phyloP scores from a whole-genome alignment of 352 stramenopile genomes.

The Pythium phragmitis region DNA sequence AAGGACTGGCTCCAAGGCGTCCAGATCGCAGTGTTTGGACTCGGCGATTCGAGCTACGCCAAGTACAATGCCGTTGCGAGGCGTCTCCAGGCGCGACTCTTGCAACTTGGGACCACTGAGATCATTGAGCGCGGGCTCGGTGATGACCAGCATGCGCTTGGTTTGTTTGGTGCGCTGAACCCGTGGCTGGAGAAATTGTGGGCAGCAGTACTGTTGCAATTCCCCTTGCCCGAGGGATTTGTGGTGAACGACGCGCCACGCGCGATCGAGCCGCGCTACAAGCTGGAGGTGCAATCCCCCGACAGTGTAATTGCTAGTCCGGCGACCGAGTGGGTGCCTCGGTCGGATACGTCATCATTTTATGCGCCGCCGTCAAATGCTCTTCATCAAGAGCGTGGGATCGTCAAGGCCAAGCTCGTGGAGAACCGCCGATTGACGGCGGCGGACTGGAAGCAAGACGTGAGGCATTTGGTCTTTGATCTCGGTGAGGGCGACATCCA shows the following conservation, averaged over 20 bases:
- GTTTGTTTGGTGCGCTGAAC: conserved; percentile 84
- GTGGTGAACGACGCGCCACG: conserved; percentile 66
- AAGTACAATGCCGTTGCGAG: conserved; percentile 92
- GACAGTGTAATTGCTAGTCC: conserved; percentile 13
- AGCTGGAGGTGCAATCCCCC: conserved; percentile 32
- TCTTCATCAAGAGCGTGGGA: conserved; percentile 39
- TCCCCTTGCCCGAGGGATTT: conserved; percentile 53
- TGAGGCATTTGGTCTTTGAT: conserved; percentile 76
- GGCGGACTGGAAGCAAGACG: conserved; percentile 76
- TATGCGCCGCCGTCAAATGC: conserved; percentile 53
- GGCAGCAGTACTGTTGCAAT: conserved; percentile 43
- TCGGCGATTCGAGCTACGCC: conserved; percentile 91
- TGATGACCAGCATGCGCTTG: conserved; percentile 88
- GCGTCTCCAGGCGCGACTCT: conserved; percentile 77
- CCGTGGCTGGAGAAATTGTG: conserved; percentile 81
- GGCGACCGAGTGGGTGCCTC: neutral
- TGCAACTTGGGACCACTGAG: conserved; percentile 83
- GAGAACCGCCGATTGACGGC: conserved; percentile 69
- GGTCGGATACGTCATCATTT: conserved; percentile 39
- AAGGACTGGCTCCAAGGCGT: conserved; percentile 65
- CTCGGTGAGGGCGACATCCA: conserved; percentile 29
- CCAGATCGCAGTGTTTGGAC: conserved; percentile 87
- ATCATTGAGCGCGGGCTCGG: conserved; percentile 76
- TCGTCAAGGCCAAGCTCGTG: conserved; percentile 53
- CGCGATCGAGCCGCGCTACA: conserved; percentile 49